Conservation (phyloP, 2,329 filamentous ascomycete species). For the Decorospora gaudefroyi region DNA sequence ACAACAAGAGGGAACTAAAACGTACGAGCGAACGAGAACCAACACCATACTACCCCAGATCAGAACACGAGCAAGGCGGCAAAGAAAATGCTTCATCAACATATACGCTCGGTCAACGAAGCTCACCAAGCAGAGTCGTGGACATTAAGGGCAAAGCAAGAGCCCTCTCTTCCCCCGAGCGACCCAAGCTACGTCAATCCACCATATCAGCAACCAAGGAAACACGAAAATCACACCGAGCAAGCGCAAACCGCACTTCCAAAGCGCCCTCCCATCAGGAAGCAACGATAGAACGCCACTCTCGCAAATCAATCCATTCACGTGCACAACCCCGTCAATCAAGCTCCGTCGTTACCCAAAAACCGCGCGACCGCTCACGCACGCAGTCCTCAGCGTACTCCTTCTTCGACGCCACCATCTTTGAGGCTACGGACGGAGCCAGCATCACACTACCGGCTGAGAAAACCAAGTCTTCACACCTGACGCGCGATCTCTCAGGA, state of each 20-base stretch:
- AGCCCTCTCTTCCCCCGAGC: too few relatives aligned
- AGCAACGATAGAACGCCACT: slow-evolving; percentile 30
- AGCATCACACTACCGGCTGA: too few relatives aligned
- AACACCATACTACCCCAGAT: slow-evolving; percentile 29
- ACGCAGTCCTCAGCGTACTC: slow-evolving; percentile 40
- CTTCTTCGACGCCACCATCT: slow-evolving; percentile 26
- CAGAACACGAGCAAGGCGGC: slow-evolving; percentile 32
- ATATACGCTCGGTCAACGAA: slow-evolving; percentile 25
- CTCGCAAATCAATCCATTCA: slow-evolving; percentile 31
- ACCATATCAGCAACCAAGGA: too few relatives aligned
- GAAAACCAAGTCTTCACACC: too few relatives aligned
- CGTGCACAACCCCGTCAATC: slow-evolving; percentile 29
- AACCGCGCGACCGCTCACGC: slow-evolving; percentile 26
- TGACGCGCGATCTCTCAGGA: too few relatives aligned
- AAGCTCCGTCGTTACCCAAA: slow-evolving; percentile 13
- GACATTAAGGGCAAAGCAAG: slow-evolving; percentile 9
- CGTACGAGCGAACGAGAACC: slow-evolving; percentile 35
- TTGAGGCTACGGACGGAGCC: slow-evolving; percentile 7
- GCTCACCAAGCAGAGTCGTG: slow-evolving; percentile 2
- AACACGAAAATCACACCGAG: slow-evolving; percentile 11
- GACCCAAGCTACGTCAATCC: too few relatives aligned
- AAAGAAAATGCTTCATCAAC: slow-evolving; percentile 39
- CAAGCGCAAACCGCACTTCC: slow-evolving; percentile 5
- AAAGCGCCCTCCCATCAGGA: slow-evolving; percentile 12
- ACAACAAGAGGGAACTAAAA: slow-evolving; percentile 28